Percentiles rank a stretch among this genome's conserved stretches.
These are phyloP conservation scores for Bryoerythrophyllum caledonicum DNA, from an alignment of 225 moss, liverwort and hornwort genomes.

Conservation along the genomic window DNA sequence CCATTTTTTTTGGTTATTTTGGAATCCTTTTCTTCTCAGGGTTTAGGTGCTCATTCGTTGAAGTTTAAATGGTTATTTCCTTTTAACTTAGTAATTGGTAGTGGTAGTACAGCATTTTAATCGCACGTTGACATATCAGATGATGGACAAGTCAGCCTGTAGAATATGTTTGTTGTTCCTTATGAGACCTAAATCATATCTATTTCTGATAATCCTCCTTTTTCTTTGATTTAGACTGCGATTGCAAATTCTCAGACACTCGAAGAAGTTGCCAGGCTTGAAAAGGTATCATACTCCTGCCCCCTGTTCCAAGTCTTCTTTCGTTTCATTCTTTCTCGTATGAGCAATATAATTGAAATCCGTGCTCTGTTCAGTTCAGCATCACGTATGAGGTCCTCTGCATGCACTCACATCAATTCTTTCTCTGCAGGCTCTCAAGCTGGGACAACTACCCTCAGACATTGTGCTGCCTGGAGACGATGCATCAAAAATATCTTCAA, in stretches of 20 bases:
- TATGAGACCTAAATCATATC: not conserved
- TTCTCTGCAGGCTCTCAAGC: slow-evolving; percentile 40
- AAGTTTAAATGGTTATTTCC: not conserved
- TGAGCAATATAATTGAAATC: not conserved
- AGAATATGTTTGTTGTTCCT: not conserved
- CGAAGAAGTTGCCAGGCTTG: slow-evolving; percentile 83
- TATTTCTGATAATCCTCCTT: not conserved
- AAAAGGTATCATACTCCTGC: slow-evolving; percentile 47
- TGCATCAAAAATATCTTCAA: slow-evolving; percentile 5
- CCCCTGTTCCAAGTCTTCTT: not conserved
- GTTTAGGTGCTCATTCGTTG: not conserved
- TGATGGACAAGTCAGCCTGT: not conserved
- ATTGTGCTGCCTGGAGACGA: slow-evolving; percentile 34
- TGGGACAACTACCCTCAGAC: slow-evolving; percentile 47
- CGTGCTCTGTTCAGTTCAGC: not conserved
- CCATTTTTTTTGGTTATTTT: not conserved
- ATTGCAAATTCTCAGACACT: slow-evolving; percentile 83
- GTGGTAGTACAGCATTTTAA: not conserved
- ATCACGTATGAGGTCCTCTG: too few species aligned
- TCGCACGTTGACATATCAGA: not conserved
- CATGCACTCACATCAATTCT: slow-evolving; percentile 4
- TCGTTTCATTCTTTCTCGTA: not conserved
- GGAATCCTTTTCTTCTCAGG: not conserved
- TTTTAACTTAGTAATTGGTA: not conserved
- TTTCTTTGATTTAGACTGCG: slow-evolving; percentile 52